Percentiles rank a stretch among this genome's conserved stretches.
Conservation (phyloP, 768 basidiomycete species). For the Gelatoporia subvermispora region DNA sequence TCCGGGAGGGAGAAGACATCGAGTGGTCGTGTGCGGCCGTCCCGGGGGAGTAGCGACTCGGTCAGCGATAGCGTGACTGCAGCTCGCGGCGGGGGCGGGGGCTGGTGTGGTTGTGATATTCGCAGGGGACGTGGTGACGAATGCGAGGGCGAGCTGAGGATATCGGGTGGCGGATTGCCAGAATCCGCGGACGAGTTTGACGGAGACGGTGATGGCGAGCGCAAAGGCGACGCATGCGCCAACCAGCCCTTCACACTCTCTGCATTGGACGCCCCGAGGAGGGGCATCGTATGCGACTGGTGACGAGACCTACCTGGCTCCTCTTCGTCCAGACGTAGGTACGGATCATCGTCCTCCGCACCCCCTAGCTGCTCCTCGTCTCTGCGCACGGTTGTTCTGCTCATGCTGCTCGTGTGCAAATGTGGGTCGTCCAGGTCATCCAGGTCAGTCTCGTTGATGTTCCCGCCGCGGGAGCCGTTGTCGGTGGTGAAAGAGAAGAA, state of each 20-base stretch:
- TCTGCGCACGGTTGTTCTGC: constrained; percentile 23
- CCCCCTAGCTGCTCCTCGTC: constrained; percentile 16
- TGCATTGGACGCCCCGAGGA: constrained; percentile 39
- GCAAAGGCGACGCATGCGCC: constrained; percentile 68
- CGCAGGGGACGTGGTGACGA: constrained; percentile 11
- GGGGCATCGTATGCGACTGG: constrained; percentile 30
- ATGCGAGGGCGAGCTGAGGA: constrained; percentile 26
- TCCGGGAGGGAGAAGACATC: constrained; percentile 78
- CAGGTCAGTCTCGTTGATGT: constrained; percentile 46
- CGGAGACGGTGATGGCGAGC: constrained; percentile 38
- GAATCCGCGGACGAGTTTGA: constrained; percentile 41
- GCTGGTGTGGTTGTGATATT: constrained; percentile 22
- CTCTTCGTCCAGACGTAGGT: constrained; percentile 70
- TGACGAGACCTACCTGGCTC: constrained; percentile 37
- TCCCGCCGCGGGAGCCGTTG: constrained; percentile 52
- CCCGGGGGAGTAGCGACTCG: constrained; percentile 73
- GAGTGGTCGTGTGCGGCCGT: constrained; percentile 56
- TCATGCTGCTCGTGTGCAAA: constrained; percentile 39
- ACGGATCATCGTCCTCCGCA: constrained; percentile 69
- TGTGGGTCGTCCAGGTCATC: constrained; percentile 80
- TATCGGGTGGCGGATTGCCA: constrained; percentile 36
- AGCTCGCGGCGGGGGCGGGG: constrained; percentile 38
- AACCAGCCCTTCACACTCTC: constrained; percentile 53
- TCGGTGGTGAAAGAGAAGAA: constrained; percentile 88
- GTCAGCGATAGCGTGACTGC: constrained; percentile 66